Base-by-base conservation (phyloP, 495 filamentous ascomycete species). In the Amphirosellinia nigrospora region DNA sequence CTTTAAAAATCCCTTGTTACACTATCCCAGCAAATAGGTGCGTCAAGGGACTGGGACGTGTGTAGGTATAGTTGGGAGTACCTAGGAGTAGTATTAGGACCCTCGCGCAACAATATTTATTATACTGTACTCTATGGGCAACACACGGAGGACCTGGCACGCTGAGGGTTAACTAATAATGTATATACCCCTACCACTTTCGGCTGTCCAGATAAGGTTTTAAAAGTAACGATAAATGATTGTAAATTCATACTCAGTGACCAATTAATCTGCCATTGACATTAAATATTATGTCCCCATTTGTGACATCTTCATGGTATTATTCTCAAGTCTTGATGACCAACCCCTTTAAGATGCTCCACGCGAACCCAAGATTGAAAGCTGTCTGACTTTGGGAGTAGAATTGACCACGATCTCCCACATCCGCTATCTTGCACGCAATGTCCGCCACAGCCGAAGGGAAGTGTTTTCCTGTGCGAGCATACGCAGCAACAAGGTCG, bases 401-500 rank as follows among this genome's bases (percentile, higher is more conserved):
- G 56, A 76, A 69, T 63, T 83, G 77, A 3, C 78, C 66, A 26
- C 87, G 81, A 6, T 83, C 80, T 3, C 82, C 81, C 8, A 88
- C 81, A 52, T 89, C 88, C 8, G 84, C 84, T 75, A 86, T 77
- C 32, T 72, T 72, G 62, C 85, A 77, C 3, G 82, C 80, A 7
- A 83, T 77, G 60, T 89, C 86, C 1, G 81, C 81, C 6, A 87
- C 69, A 0, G 82, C 77, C 0, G 78, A 77, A 0, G 86, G 83
- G 70, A 86, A 88, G 45, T 71, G 77, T 19, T 67, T 66, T 8
- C 80, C 75, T 7, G 48, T 15, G 15, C 84, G 80, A 19, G 84
- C 74, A 72, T 89, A 91, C 28, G 82, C 82, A 9, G 85, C 80
- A 8, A 89, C 84, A 53, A 90, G 80, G 68, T 91, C 89, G 72